Conservation (phyloP, 306 rosid species). For the Prunus mongolica region DNA sequence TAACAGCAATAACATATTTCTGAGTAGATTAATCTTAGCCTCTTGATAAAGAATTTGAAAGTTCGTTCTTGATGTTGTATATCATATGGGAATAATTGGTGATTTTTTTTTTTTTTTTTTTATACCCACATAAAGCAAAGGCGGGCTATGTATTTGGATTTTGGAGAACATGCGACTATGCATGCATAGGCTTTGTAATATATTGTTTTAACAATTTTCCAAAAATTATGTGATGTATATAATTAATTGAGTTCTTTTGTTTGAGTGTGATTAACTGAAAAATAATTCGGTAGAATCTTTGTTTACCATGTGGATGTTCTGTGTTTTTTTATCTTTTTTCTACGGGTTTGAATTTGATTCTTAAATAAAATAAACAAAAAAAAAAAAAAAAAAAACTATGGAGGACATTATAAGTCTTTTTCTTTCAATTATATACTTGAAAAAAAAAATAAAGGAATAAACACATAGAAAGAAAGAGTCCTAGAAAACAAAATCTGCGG, state of each 20-base stretch:
- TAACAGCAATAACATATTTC: constrained; percentile 15
- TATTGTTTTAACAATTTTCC: not conserved
- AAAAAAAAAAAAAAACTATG: too few species aligned
- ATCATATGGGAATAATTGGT: constrained; percentile 4
- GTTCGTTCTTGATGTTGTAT: constrained; percentile 17
- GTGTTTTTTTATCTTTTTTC: too few species aligned
- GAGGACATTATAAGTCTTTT: not conserved
- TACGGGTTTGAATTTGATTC: not conserved
- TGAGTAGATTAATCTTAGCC: constrained; percentile 20
- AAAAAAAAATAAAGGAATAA: constrained; percentile 4
- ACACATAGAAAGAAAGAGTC: not conserved
- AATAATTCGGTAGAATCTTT: too few species aligned
- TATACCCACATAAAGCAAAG: constrained; percentile 5
- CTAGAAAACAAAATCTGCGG: not conserved
- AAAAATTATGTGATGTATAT: not conserved
- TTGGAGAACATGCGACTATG: constrained; percentile 11
- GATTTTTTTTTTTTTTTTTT: not conserved
- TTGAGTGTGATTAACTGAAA: too few species aligned
- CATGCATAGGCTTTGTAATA: not conserved
- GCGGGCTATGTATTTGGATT: constrained; percentile 9
- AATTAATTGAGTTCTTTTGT: not conserved
- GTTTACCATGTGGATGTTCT: too few species aligned
- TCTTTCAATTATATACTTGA: not conserved
- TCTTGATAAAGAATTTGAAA: constrained; percentile 9
- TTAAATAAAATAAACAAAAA: not conserved